Evolutionary conservation across 768 basidiomycete species (phyloP), one percentile per base, ranked within the genome.

Genomic region (Daedaleopsis sinensis): DNA sequence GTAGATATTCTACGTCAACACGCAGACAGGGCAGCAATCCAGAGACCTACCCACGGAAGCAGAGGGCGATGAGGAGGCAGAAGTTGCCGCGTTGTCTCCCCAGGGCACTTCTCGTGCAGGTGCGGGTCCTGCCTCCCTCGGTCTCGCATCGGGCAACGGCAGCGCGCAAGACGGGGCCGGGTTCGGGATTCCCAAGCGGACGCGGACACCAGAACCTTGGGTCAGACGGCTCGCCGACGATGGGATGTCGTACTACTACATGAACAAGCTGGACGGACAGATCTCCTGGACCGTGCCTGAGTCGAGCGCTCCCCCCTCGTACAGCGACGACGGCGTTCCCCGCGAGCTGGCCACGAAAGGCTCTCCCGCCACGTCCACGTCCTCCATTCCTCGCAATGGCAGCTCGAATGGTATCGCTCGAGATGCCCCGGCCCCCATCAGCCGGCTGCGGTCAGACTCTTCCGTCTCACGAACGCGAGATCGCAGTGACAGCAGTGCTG

Each of bases 1-100:
- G 36, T 36, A 97, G 95, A 94, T 99, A 72, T 96, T 88, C 79
- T 99, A 98, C 76, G 84, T 93, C 64, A 99, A 98, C 70, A 93
- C 93, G 1, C 84, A 90, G 66, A 93, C 91, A 6, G 91, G 91
- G 36, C 84, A 93, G 72, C 86, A 85, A 44, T 88, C 94, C 27
- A 84, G 88, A 66, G 93, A 97, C 67, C 76, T 96, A n/a, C 95
- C 95, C 23, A 78, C 79, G 50, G 91, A 92, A 70, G 76, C 80
- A 12, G 88, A 90, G 52, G 82, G 84, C 49, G 88, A 89, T 49
- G 83, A 86, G 1, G 87, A 89, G 60, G 81, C 79, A 37, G 88
- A 89, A 59, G 77, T 89, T 43, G 84, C 83, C 51, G 84, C 82
- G 12, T 74, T 88, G 52, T 83, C 87, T 1, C 84, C 84, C 64